phyloP scores from a whole-genome alignment of 2,329 filamentous ascomycete species.

The Canariomyces notabilis region DNA sequence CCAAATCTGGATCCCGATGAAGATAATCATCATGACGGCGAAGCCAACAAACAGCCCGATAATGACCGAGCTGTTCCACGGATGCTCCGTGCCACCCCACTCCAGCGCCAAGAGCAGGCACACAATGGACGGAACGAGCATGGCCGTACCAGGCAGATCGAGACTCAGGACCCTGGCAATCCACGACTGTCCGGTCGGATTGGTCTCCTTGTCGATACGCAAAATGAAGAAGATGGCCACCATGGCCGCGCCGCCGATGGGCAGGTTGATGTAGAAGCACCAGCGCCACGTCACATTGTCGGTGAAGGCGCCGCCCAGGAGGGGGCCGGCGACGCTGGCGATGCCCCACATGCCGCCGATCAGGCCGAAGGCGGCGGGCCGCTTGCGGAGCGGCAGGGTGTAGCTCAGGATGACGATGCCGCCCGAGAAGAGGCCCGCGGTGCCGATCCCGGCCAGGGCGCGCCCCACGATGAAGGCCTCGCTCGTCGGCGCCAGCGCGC shows the following conservation, averaged over 20 bases:
- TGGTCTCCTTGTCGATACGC: conserved; percentile 29
- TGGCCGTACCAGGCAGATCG: conserved; percentile 44
- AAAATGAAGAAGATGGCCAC: conserved; percentile 23
- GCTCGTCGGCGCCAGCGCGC: conserved; percentile 41
- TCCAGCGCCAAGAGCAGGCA: conserved; percentile 52
- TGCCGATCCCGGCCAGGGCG: conserved; percentile 47
- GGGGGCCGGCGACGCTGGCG: conserved; percentile 42
- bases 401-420: conserved; percentile 44
- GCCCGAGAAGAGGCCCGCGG: conserved; percentile 47
- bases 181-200: conserved; percentile 31
- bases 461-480: conserved; percentile 48
- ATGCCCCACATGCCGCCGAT: conserved; percentile 54
- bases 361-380: conserved; percentile 50
- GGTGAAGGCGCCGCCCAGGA: conserved; percentile 47
- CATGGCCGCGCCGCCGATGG: conserved; percentile 26
- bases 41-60: conserved; percentile 49
- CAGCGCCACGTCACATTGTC: conserved; percentile 47
- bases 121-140: conserved; percentile 49
- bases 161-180: conserved; percentile 39
- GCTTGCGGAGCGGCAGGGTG: conserved; percentile 48
- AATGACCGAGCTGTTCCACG: conserved; percentile 46
- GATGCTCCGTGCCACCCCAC: conserved; percentile 49
- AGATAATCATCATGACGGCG: conserved; percentile 41
- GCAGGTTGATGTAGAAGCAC: conserved; percentile 44
- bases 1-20: conserved; percentile 42